Percentiles rank a stretch among this genome's conserved stretches.
Evolutionary conservation across 2,329 filamentous ascomycete genomes (phyloP).

Genomic region (Calonectria ilicicola): DNA sequence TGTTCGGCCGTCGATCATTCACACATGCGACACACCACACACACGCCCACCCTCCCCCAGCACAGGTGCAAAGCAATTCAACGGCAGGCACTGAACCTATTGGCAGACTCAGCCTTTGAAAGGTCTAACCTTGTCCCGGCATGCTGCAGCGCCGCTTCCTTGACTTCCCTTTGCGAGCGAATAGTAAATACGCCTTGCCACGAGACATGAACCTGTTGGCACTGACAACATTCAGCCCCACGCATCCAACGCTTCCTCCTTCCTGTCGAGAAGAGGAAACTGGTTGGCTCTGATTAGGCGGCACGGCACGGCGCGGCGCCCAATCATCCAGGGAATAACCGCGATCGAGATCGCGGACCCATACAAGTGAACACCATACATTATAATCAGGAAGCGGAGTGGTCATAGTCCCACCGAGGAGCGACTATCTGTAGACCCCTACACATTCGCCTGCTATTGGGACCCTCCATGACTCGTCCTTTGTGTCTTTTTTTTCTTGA

Average conservation of each 20-base stretch:
- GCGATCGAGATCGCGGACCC: background rate
- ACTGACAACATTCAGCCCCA: background rate
- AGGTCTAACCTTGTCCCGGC: background rate
- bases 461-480: background rate
- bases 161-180: background rate
- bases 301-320: conserved; percentile 11
- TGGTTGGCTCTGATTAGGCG: background rate
- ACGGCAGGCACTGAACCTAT: background rate
- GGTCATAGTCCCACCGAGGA: background rate
- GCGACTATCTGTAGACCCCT: background rate
- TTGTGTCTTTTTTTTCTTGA: no score
- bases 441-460: background rate
- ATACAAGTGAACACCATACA: background rate
- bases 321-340: background rate
- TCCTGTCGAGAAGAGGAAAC: background rate
- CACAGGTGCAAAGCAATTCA: background rate
- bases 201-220: background rate
- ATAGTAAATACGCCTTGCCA: background rate
- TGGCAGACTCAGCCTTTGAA: background rate
- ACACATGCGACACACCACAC: background rate
- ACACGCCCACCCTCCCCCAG: no score
- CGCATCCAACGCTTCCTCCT: background rate
- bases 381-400: background rate
- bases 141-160: background rate
- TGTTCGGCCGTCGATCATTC: background rate